A percentile compares a stretch with the other conserved stretches of the same genome.
phyloP scores from a whole-genome alignment of 306 rosid species.

The Trifolium subterraneum region DNA sequence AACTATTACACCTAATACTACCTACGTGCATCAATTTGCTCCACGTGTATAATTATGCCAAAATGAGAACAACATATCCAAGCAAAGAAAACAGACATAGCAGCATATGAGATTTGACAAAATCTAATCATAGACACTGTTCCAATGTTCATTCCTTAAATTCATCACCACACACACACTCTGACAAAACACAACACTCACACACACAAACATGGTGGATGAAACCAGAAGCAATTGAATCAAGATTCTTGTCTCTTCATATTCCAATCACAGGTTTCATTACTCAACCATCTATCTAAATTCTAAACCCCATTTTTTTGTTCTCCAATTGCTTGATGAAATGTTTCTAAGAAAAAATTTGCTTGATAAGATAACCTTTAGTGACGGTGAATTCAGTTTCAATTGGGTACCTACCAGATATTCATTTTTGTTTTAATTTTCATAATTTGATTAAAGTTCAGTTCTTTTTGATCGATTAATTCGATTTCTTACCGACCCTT shows the following conservation, averaged over 20 bases:
- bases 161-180: constrained; percentile 14
- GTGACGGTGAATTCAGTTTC: constrained; percentile 34
- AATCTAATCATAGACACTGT: neutral
- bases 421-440: constrained; percentile 28
- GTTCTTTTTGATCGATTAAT: neutral
- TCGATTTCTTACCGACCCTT: constrained; percentile 16
- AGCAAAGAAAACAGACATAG: constrained; percentile 1
- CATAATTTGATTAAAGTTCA: constrained; percentile 12
- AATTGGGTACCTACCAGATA: constrained; percentile 5
- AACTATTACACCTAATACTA: neutral
- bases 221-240: neutral
- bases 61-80: constrained; percentile 10
- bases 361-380: too few species aligned
- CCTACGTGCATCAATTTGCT: neutral
- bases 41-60: constrained; percentile 18
- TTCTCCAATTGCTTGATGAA: neutral
- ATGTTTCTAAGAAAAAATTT: too few species aligned
- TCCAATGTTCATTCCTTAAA: constrained; percentile 21
- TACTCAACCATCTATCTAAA: neutral
- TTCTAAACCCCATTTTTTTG: neutral
- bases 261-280: constrained; percentile 40
- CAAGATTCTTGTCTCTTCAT: neutral
- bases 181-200: neutral
- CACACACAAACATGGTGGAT: neutral
- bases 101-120: neutral